Percentiles rank a stretch among this genome's conserved stretches.
phyloP scores from a whole-genome alignment of 345 rosid genomes.

The Fremontodendron californicum region DNA sequence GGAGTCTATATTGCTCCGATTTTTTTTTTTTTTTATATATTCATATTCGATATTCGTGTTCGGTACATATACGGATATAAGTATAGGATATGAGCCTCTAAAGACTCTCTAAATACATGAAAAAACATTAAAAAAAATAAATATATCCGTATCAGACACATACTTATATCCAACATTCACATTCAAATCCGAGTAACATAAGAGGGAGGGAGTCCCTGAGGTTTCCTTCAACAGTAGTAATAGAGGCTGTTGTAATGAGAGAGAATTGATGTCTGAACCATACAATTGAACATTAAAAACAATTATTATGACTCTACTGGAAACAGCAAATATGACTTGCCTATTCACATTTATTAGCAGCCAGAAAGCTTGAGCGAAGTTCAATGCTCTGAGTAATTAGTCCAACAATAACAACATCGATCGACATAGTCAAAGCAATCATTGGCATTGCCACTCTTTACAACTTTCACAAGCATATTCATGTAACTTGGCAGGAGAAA shows the following conservation, averaged over 20 bases:
- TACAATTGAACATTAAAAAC: not conserved
- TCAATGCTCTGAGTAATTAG: not conserved
- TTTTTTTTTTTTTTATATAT: too few relatives aligned
- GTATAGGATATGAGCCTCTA: too few relatives aligned
- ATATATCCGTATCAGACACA: too few relatives aligned
- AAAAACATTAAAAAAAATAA: too few relatives aligned
- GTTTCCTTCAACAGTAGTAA: constrained; percentile 11
- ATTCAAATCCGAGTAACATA: too few relatives aligned
- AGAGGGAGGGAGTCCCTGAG: not conserved
- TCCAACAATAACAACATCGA: not conserved
- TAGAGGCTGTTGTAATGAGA: not conserved
- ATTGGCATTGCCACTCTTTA: not conserved
- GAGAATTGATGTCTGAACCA: not conserved
- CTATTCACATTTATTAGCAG: not conserved
- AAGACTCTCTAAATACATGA: too few relatives aligned
- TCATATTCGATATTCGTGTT: too few relatives aligned
- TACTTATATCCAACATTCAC: too few relatives aligned
- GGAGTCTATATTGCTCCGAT: too few relatives aligned
- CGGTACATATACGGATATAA: too few relatives aligned
- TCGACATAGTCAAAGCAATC: not conserved
- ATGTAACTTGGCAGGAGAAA: not conserved
- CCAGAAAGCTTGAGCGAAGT: not conserved
- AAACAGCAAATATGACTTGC: constrained; percentile 1
- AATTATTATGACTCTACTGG: not conserved
- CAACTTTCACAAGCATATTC: not conserved